A percentile compares a stretch with the other conserved stretches of the same genome.
Evolutionary conservation across 140 eudicot genomes (phyloP).

Genomic region (Anethum foeniculum): DNA sequence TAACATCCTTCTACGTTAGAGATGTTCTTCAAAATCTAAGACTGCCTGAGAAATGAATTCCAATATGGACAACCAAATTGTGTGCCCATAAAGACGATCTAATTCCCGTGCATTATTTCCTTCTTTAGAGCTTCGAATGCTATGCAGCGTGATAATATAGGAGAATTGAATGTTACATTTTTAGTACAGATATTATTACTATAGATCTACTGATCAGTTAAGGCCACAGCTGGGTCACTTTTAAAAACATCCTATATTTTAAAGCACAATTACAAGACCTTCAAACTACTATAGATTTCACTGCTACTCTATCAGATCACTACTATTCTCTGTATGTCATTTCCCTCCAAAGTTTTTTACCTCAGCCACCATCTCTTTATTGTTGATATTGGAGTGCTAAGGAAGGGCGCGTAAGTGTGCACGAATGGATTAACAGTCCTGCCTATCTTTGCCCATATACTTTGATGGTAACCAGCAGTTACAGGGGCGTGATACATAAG

Average conservation of each 20-base stretch:
- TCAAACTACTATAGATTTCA: background rate
- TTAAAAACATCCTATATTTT: background rate
- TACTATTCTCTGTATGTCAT: background rate
- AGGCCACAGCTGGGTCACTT: background rate
- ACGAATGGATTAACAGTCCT: constrained; percentile 55
- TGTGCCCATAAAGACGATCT: background rate
- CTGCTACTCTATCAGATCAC: background rate
- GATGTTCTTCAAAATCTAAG: too few species aligned
- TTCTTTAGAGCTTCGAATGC: background rate
- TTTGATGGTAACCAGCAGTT: constrained; percentile 80
- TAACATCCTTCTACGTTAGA: too few species aligned
- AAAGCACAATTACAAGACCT: constrained; percentile 10
- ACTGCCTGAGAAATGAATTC: background rate
- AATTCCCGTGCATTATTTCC: background rate
- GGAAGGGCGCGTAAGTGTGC: constrained; percentile 68
- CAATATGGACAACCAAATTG: background rate
- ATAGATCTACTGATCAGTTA: background rate
- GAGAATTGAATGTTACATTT: too few species aligned
- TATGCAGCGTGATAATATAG: background rate
- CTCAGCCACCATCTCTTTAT: constrained; percentile 84
- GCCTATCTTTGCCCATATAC: constrained; percentile 74
- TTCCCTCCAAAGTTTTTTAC: constrained; percentile 20
- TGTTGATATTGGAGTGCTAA: constrained; percentile 57
- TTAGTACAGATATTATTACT: background rate
- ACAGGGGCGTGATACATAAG: constrained; percentile 96